phyloP scores from a whole-genome alignment of 2,329 filamentous ascomycete species.

The Geosmithia morbida region DNA sequence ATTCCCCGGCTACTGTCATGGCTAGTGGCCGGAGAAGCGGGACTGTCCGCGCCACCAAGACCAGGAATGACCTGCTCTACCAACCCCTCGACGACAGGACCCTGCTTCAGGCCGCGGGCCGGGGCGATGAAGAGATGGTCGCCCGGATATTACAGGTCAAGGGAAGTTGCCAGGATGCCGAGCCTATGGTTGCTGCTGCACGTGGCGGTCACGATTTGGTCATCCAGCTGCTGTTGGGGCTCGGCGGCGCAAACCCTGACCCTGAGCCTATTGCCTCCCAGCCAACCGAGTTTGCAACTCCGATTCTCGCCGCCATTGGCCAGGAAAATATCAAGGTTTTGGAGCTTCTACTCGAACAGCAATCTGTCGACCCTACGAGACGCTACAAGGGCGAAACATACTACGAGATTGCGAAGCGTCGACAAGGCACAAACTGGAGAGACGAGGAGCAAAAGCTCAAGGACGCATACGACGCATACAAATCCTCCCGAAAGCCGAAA shows the following conservation, averaged over 20 bases:
- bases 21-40: slow-evolving; percentile 33
- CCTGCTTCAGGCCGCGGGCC: slow-evolving; percentile 42
- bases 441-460: slow-evolving; percentile 75
- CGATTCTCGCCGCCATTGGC: slow-evolving; percentile 88
- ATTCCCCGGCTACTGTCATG: slow-evolving; percentile 32
- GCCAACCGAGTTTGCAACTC: slow-evolving; percentile 64
- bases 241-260: slow-evolving; percentile 53
- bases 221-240: slow-evolving; percentile 60
- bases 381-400: slow-evolving; percentile 68
- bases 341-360: slow-evolving; percentile 61
- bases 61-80: slow-evolving; percentile 48
- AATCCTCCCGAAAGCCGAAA: slow-evolving; percentile 32
- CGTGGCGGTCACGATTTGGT: slow-evolving; percentile 84
- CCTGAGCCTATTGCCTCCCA: slow-evolving; percentile 49
- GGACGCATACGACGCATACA: slow-evolving; percentile 54
- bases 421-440: slow-evolving; percentile 78
- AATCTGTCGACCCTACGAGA: slow-evolving; percentile 68
- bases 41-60: slow-evolving; percentile 46
- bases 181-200: slow-evolving; percentile 80
- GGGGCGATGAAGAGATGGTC: slow-evolving; percentile 47
- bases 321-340: slow-evolving; percentile 78
- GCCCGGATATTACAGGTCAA: slow-evolving; percentile 46
- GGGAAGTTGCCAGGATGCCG: slow-evolving; percentile 55
- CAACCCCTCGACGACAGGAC: slow-evolving; percentile 50
- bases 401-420: slow-evolving; percentile 70